Conservation (phyloP, 768 basidiomycete species). For the Tricholoma flavovirens region DNA sequence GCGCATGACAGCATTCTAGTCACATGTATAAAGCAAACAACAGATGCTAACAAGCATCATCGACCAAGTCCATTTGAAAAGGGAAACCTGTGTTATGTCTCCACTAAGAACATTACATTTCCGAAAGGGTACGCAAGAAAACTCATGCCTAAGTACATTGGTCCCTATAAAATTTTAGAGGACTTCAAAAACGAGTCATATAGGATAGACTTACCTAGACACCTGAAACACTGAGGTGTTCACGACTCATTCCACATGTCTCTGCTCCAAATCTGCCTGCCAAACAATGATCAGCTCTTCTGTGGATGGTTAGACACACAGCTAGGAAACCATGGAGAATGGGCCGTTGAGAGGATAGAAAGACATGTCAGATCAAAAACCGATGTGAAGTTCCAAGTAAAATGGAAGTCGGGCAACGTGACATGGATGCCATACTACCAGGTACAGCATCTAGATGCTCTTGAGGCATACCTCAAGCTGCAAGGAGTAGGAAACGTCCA, state of each 20-base stretch:
- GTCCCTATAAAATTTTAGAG: background rate
- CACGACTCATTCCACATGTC: background rate
- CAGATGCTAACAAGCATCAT: background rate
- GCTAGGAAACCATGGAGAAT: constrained; percentile 14
- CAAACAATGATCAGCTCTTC: background rate
- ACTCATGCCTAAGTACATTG: background rate
- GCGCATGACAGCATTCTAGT: constrained; percentile 22
- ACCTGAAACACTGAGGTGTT: background rate
- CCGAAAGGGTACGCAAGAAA: background rate
- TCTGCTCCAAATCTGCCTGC: background rate
- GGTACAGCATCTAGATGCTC: constrained; percentile 16
- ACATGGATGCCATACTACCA: constrained; percentile 27
- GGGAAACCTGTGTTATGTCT: background rate
- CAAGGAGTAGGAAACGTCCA: too few species aligned
- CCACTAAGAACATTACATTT: background rate
- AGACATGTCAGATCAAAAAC: constrained; percentile 16
- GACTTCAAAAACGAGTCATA: background rate
- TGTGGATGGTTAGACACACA: background rate
- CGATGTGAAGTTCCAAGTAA: constrained; percentile 19
- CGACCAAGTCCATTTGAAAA: background rate
- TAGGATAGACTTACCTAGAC: background rate
- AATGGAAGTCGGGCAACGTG: constrained; percentile 25
- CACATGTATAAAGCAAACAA: background rate
- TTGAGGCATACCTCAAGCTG: too few species aligned
- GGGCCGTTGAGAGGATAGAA: constrained; percentile 21